Conservation (phyloP, 1,284 basidiomycete genomes). For the Lentinula novae-zelandiae region DNA sequence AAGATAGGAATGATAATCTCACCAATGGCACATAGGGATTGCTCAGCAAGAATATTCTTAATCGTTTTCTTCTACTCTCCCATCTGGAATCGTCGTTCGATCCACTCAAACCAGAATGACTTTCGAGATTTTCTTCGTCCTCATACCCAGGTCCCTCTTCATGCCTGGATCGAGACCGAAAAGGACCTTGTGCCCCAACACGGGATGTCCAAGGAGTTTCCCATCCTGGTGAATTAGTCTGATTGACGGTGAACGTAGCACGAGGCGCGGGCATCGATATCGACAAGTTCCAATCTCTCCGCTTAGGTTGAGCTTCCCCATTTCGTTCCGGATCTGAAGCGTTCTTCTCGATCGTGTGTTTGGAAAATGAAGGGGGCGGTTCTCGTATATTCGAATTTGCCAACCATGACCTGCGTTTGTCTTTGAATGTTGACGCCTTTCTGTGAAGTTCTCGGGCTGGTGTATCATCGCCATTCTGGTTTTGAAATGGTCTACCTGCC, state of each 20-base stretch:
- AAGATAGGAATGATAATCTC: slow-evolving; percentile 21
- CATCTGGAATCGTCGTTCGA: slow-evolving; percentile 33
- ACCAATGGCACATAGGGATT: slow-evolving; percentile 78
- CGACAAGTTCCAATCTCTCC: slow-evolving; percentile 29
- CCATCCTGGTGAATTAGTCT: slow-evolving; percentile 60
- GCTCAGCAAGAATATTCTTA: slow-evolving; percentile 63
- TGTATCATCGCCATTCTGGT: slow-evolving; percentile 17
- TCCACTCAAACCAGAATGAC: slow-evolving; percentile 22
- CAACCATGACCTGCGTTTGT: slow-evolving; percentile 42
- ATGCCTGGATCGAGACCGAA: slow-evolving; percentile 25
- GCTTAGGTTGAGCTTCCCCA: slow-evolving; percentile 9
- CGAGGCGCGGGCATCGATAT: slow-evolving; percentile 38
- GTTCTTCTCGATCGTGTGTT: slow-evolving; percentile 14
- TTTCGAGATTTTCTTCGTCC: slow-evolving; percentile 28
- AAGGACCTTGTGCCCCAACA: slow-evolving; percentile 33
- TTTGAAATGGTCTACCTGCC: slow-evolving; percentile 20
- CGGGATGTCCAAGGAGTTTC: slow-evolving; percentile 64
- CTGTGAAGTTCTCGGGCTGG: slow-evolving; percentile 26
- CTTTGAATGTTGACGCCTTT: slow-evolving; percentile 30
- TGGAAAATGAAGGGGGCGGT: slow-evolving; percentile 22
- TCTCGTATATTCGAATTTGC: slow-evolving; percentile 29
- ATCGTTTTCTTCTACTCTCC: slow-evolving; percentile 46
- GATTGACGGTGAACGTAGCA: slow-evolving; percentile 47
- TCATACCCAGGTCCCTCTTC: slow-evolving; percentile 28
- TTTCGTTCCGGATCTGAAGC: slow-evolving; percentile 1